A percentile compares a stretch with the other conserved stretches of the same genome.
Evolutionary conservation across 1,284 basidiomycete genomes (phyloP).

Genomic region (Fistulinella cinereoalba): DNA sequence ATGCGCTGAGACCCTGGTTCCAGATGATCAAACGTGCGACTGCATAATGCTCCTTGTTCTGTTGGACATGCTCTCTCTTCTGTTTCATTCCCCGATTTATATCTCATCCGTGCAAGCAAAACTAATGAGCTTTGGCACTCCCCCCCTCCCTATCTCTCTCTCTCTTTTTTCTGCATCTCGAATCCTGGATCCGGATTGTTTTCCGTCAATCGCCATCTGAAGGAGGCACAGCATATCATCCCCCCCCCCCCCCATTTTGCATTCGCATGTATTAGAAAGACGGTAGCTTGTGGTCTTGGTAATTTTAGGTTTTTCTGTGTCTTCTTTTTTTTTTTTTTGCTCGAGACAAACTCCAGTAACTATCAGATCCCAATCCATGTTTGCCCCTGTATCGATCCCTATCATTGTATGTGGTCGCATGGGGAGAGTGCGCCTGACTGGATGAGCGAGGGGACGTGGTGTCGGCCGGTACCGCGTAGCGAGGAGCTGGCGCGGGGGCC

Average conservation of each 20-base stretch:
- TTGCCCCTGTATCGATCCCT: too few species aligned
- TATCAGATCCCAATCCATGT: too few species aligned
- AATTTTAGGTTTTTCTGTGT: constrained; percentile 22
- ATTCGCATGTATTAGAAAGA: constrained; percentile 45
- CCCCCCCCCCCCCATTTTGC: constrained; percentile 39
- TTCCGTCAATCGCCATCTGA: constrained; percentile 50
- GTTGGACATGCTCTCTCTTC: constrained; percentile 22
- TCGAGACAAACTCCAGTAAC: constrained; percentile 6
- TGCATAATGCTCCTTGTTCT: constrained; percentile 42
- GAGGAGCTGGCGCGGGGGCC: too few species aligned
- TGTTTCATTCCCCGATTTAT: constrained; percentile 24
- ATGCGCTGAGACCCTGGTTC: not conserved
- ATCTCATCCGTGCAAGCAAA: constrained; percentile 42
- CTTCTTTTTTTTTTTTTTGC: constrained; percentile 4
- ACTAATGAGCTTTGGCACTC: constrained; percentile 35
- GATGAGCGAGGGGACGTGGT: too few species aligned
- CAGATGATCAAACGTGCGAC: constrained; percentile 73
- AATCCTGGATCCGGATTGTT: constrained; percentile 20
- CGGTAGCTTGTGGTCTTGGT: constrained; percentile 32
- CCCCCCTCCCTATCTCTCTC: too few species aligned
- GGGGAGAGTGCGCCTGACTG: too few species aligned
- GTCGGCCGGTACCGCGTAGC: too few species aligned
- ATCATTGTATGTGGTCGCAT: too few species aligned
- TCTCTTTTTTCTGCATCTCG: constrained; percentile 24
- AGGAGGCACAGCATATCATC: constrained; percentile 56